A percentile compares a stretch with the other conserved stretches of the same genome.
phyloP scores from a whole-genome alignment of 2,329 filamentous ascomycete genomes.

The Aspergillus novoparasiticus region DNA sequence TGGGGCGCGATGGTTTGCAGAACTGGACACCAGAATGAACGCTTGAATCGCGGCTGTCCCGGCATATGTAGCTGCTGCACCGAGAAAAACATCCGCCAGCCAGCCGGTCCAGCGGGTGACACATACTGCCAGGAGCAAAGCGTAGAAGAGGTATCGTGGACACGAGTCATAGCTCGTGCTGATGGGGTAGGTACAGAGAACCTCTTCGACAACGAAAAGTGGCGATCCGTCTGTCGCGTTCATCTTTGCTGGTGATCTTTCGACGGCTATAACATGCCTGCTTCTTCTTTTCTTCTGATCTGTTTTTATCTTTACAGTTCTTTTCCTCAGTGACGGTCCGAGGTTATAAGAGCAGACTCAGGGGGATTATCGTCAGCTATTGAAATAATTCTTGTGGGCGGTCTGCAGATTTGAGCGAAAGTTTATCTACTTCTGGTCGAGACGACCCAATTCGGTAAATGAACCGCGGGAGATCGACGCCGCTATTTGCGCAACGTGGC shows the following conservation, averaged over 20 bases:
- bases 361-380: not conserved
- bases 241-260: not conserved
- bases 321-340: not conserved
- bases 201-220: slow-evolving; percentile 33
- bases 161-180: slow-evolving; percentile 37
- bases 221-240: slow-evolving; percentile 1
- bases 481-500: not conserved
- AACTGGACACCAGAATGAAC: slow-evolving; percentile 33
- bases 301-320: not conserved
- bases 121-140: slow-evolving; percentile 30
- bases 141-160: slow-evolving; percentile 38
- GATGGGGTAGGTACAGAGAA: slow-evolving; percentile 35
- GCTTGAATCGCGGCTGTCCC: slow-evolving; percentile 35
- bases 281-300: not conserved
- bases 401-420: not conserved
- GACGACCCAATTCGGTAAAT: not conserved
- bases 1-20: slow-evolving; percentile 9
- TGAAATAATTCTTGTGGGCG: not conserved
- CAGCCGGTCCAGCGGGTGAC: slow-evolving; percentile 35
- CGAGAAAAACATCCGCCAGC: slow-evolving; percentile 35
- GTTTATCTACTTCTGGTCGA: not conserved
- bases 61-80: slow-evolving; percentile 36
- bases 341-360: not conserved
- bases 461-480: not conserved
- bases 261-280: not conserved